phyloP scores from a whole-genome alignment of 2,329 filamentous ascomycete species.

The Cytospora schulzeri region DNA sequence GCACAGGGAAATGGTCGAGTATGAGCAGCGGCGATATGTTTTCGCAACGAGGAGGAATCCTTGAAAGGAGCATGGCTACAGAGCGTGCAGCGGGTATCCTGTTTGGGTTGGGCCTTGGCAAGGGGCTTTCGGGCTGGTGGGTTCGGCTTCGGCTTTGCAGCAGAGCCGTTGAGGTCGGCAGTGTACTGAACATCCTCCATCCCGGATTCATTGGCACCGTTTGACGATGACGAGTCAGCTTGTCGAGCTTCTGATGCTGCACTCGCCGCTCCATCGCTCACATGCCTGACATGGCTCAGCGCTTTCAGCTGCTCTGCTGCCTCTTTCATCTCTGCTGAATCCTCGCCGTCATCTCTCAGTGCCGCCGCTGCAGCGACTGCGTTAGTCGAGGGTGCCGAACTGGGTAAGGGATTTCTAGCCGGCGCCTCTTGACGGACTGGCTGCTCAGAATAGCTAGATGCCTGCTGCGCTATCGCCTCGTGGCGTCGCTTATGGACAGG shows the following conservation, averaged over 20 bases:
- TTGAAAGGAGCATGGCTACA: slow-evolving; percentile 69
- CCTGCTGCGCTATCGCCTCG: slow-evolving; percentile 28
- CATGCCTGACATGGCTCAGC: slow-evolving; percentile 62
- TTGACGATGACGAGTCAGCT: slow-evolving; percentile 40
- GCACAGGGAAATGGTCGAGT: slow-evolving; percentile 81
- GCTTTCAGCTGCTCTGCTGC: slow-evolving; percentile 69
- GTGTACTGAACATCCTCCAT: slow-evolving; percentile 43
- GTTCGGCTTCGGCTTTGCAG: slow-evolving; percentile 44
- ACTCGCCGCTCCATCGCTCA: slow-evolving; percentile 47
- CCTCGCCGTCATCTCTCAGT: slow-evolving; percentile 54
- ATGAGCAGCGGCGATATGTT: slow-evolving; percentile 69
- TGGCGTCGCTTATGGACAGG: slow-evolving; percentile 33
- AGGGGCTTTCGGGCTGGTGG: slow-evolving; percentile 45
- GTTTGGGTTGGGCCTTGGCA: slow-evolving; percentile 52
- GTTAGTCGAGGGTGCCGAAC: slow-evolving; percentile 16
- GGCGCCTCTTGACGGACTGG: slow-evolving; percentile 30
- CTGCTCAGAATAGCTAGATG: slow-evolving; percentile 29
- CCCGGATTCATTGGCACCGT: slow-evolving; percentile 43
- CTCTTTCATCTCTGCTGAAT: slow-evolving; percentile 70
- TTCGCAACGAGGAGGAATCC: slow-evolving; percentile 65
- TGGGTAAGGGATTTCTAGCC: slow-evolving; percentile 27
- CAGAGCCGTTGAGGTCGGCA: slow-evolving; percentile 39
- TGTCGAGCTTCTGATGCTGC: slow-evolving; percentile 32
- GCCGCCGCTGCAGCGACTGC: slow-evolving; percentile 20
- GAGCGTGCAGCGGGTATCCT: slow-evolving; percentile 62